Percentiles rank a stretch among this genome's conserved stretches.
These are phyloP conservation scores for Diaporthe citrichinensis DNA, from an alignment of 2,329 filamentous ascomycete species.

Conservation along the genomic window DNA sequence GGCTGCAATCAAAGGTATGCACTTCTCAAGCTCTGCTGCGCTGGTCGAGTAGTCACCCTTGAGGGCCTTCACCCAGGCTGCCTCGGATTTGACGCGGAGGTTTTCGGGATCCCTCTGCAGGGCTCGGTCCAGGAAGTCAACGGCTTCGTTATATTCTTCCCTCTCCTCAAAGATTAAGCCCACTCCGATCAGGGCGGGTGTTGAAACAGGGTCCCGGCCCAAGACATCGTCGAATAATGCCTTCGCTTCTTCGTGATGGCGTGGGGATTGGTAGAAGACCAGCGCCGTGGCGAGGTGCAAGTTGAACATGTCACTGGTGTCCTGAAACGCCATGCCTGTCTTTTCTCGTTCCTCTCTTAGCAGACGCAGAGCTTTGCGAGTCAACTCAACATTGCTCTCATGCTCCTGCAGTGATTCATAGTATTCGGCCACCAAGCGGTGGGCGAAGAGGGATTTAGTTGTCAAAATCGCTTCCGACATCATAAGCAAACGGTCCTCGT, in stretches of 20 bases:
- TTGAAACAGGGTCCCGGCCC: slow-evolving; percentile 80
- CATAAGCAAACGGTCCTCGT: slow-evolving; percentile 84
- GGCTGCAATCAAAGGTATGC: slow-evolving; percentile 74
- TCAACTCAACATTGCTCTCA: slow-evolving; percentile 83
- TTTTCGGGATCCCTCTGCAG: slow-evolving; percentile 80
- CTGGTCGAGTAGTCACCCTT: slow-evolving; percentile 81
- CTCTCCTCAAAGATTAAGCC: slow-evolving; percentile 95
- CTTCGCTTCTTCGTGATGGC: slow-evolving; percentile 91
- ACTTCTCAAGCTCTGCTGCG: slow-evolving; percentile 77
- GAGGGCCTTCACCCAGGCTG: slow-evolving; percentile 92
- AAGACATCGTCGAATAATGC: slow-evolving; percentile 87
- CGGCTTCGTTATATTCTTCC: slow-evolving; percentile 86
- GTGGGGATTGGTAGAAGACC: slow-evolving; percentile 90
- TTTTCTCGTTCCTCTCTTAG: slow-evolving; percentile 72
- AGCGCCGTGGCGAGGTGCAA: slow-evolving; percentile 87
- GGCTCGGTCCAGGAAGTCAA: slow-evolving; percentile 84
- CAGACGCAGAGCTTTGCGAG: slow-evolving; percentile 79
- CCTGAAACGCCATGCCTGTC: slow-evolving; percentile 77
- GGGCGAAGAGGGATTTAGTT: slow-evolving; percentile 82
- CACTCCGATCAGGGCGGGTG: slow-evolving; percentile 87
- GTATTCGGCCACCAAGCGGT: slow-evolving; percentile 86
- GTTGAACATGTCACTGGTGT: slow-evolving; percentile 81
- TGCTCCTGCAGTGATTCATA: slow-evolving; percentile 90
- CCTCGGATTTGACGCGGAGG: slow-evolving; percentile 84
- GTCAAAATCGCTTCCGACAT: slow-evolving; percentile 82